Evolutionary conservation across 1,139 yeast genomes (phyloP).

Genomic region (Diutina pseudorugosa): DNA sequence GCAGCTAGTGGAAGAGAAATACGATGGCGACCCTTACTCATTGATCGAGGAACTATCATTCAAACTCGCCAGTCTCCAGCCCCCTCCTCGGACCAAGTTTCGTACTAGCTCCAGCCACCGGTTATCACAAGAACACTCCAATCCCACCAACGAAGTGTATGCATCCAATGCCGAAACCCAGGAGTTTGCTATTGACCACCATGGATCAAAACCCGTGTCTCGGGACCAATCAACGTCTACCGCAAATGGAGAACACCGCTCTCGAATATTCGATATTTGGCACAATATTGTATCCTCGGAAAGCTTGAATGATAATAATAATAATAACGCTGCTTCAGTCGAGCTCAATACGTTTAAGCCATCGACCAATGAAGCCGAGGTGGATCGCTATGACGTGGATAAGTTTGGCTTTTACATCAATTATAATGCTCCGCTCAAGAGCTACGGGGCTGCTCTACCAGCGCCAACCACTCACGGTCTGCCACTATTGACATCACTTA

Average conservation of each 20-base stretch:
- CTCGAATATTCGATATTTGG: background rate
- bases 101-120: background rate
- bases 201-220: background rate
- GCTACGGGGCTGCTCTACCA: background rate
- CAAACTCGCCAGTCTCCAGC: background rate
- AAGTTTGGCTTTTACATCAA: conserved; percentile 1
- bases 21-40: conserved; percentile 1
- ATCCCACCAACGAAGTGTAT: background rate
- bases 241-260: background rate
- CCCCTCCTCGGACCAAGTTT: background rate
- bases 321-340: background rate
- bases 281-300: background rate
- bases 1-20: background rate
- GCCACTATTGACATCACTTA: background rate
- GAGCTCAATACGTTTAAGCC: background rate
- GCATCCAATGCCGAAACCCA: background rate
- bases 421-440: background rate
- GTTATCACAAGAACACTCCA: background rate
- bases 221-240: background rate
- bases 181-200: background rate
- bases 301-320: background rate
- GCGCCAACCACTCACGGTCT: background rate
- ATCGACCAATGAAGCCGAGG: background rate
- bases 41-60: conserved; percentile 1
- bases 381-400: background rate